Evolutionary conservation across 768 basidiomycete genomes (phyloP).

Genomic region (Auricularia heimuer): DNA sequence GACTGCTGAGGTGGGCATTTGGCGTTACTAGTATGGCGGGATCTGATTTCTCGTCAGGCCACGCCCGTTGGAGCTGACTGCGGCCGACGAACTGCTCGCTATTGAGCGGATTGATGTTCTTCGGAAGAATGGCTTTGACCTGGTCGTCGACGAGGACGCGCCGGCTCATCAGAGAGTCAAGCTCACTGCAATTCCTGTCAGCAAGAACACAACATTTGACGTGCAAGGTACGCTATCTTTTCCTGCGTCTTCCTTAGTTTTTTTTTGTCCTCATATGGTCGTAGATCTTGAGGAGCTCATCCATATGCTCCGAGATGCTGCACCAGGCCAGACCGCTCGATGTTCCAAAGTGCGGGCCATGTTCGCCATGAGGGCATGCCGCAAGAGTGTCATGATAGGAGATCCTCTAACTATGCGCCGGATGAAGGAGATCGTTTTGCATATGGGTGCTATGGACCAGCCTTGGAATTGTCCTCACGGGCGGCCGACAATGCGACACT

Average conservation of each 20-base stretch:
- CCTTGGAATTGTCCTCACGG: slow-evolving; percentile 89
- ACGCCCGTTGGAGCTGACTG: slow-evolving; percentile 67
- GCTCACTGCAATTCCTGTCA: slow-evolving; percentile 77
- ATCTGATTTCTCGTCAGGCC: slow-evolving; percentile 41
- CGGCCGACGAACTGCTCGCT: slow-evolving; percentile 82
- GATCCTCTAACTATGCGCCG: slow-evolving; percentile 65
- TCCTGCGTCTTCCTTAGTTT: not conserved
- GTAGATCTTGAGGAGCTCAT: slow-evolving; percentile 90
- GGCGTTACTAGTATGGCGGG: not conserved
- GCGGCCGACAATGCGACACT: slow-evolving; percentile 43
- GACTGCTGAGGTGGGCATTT: slow-evolving; percentile 57
- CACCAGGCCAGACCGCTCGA: slow-evolving; percentile 74
- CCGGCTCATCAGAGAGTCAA: slow-evolving; percentile 42
- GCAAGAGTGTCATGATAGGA: slow-evolving; percentile 95
- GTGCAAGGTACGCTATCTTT: slow-evolving; percentile 52
- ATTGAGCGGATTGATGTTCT: slow-evolving; percentile 81
- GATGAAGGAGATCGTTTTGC: slow-evolving; percentile 69
- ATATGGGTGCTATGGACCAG: slow-evolving; percentile 79
- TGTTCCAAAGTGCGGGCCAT: slow-evolving; percentile 89
- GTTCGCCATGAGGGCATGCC: slow-evolving; percentile 94
- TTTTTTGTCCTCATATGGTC: not conserved
- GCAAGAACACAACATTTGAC: slow-evolving; percentile 84
- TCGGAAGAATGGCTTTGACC: slow-evolving; percentile 81
- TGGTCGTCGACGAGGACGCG: slow-evolving; percentile 45
- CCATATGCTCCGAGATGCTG: slow-evolving; percentile 69